Base-by-base conservation (phyloP, 345 rosid genomes). In the Eucalyptus marginata region DNA sequence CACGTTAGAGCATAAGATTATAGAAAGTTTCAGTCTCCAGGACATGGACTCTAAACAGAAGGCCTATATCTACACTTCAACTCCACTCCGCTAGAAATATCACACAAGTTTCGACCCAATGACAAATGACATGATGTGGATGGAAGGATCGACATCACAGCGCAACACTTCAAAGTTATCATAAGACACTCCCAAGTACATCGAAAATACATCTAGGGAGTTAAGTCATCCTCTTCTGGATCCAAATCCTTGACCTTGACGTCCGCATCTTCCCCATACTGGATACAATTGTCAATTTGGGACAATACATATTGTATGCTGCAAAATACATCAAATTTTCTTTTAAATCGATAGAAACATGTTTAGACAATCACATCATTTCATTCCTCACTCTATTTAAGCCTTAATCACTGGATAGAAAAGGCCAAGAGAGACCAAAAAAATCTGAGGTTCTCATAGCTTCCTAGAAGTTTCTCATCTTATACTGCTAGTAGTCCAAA, bases 211-310 rank as follows among this genome's bases (percentile, higher is more conserved):
- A 76, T 20, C 43, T 10, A 76, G 46, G 84, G 84, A 76, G 29
- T 40, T 89, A 49, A 89, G 84, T 94, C 92, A 71, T 95, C 97
- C 29, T 94, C 95, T 2, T 93, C 94, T 91, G 94, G 96, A 31
- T 94, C 96, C 24, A 95, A 92, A 92, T 96, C 99, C 92, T 88
- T 96, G 80, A 98, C 92, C 91, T 97, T 98, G 86, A 98, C 97
- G 49, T 97, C 99, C 15, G 98, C 97, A 46, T 96, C 99, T 96
- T 98, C 99, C 59, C 97, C 99, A 86, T 91, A 97, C 93, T 94
- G 98, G 89, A 96, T 98, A 92, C 96, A 92, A 87, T 86, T 91
- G 92, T 97, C 99, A 36, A 98, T 98, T 89, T 97, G 98, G 31
- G 94, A 90, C 93, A 98, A 84, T 44, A 97, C 95, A 89, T 96